Conservation (phyloP, 1,139 yeast species). For the Candida albicans region DNA sequence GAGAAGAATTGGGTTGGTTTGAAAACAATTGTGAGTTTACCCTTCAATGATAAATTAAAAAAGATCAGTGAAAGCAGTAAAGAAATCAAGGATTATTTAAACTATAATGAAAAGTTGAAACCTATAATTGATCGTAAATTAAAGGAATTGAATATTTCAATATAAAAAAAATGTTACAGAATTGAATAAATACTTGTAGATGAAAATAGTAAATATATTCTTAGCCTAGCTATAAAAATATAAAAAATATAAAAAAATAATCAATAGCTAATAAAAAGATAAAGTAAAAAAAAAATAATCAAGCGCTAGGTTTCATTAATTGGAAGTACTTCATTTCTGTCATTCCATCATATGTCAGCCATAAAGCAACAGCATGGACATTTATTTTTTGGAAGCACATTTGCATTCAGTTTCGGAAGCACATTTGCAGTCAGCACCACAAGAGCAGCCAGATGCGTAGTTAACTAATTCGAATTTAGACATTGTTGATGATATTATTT, state of each 20-base stretch:
- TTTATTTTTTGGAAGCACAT: constrained; percentile 23
- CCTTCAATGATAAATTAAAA: constrained; percentile 23
- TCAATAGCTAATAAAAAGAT: not conserved
- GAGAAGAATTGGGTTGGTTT: constrained; percentile 80
- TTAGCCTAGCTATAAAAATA: not conserved
- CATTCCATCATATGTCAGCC: not conserved
- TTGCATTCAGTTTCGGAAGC: constrained; percentile 21
- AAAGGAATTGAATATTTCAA: constrained; percentile 15
- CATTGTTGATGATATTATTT: constrained; percentile 2
- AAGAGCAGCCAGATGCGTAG: constrained; percentile 13
- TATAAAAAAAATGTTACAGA: constrained; percentile 3
- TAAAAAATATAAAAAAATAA: not conserved
- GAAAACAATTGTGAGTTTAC: constrained; percentile 32
- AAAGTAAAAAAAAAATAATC: not conserved
- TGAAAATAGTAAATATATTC: not conserved
- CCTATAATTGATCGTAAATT: constrained; percentile 22
- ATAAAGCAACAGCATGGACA: not conserved
- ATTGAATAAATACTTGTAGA: not conserved
- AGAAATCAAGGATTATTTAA: constrained; percentile 25
- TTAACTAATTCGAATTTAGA: constrained; percentile 13
- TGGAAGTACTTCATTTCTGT: not conserved
- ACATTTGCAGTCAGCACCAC: constrained; percentile 27
- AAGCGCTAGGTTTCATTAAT: not conserved
- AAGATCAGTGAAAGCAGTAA: constrained; percentile 15
- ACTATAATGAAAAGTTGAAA: constrained; percentile 22